Conservation (phyloP, 805 yeast species). For the Wickerhamiella sergipiensis region DNA sequence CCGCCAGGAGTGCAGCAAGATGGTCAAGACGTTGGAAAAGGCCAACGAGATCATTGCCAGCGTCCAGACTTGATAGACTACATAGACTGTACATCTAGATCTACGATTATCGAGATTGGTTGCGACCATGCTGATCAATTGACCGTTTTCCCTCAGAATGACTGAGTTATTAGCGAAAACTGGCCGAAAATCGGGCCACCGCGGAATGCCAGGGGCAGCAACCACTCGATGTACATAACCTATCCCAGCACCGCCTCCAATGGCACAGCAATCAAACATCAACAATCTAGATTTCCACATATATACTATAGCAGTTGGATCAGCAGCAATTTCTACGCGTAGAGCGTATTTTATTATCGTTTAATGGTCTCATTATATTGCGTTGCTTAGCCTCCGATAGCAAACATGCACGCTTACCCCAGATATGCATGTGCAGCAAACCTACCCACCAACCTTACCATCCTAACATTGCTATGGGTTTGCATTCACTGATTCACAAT, state of each 20-base stretch:
- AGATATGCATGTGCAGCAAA: not conserved
- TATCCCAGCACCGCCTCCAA: not conserved
- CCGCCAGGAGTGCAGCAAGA: slow-evolving; percentile 85
- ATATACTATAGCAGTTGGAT: no score
- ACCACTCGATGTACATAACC: not conserved
- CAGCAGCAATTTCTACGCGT: no score
- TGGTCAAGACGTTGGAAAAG: slow-evolving; percentile 82
- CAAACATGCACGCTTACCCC: not conserved
- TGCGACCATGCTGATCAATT: no score
- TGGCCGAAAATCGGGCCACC: no score
- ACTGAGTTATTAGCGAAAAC: no score
- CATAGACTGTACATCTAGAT: not conserved
- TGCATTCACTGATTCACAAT: slow-evolving; percentile 15
- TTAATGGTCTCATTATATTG: no score
- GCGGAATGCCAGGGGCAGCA: no score
- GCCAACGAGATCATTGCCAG: slow-evolving; percentile 73
- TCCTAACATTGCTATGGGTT: slow-evolving; percentile 16
- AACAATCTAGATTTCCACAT: not conserved
- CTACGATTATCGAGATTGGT: no score
- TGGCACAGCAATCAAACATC: not conserved
- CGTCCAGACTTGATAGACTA: slow-evolving; percentile 5
- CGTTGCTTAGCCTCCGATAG: no score
- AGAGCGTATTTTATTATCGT: no score
- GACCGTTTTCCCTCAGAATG: no score
- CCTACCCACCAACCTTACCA: not conserved